phyloP scores from a whole-genome alignment of 1,284 basidiomycete species.

The Mycena citricolor region DNA sequence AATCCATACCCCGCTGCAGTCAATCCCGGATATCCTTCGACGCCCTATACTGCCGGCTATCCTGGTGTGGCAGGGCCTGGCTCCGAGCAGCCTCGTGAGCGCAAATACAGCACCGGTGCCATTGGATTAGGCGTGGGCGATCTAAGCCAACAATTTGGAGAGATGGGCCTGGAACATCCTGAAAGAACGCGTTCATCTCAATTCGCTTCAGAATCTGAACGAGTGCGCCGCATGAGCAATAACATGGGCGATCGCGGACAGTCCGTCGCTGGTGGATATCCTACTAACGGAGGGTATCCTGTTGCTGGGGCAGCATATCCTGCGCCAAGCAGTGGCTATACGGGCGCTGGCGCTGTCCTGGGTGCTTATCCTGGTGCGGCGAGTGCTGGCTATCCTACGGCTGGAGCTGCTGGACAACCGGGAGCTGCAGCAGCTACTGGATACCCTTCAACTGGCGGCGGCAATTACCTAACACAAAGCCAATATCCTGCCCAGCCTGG shows the following conservation, averaged over 20 bases:
- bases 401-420: no score
- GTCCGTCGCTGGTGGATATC: slow-evolving; percentile 20
- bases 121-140: slow-evolving; percentile 32
- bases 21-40: slow-evolving; percentile 21
- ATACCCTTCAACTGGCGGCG: no score
- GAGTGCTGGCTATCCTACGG: slow-evolving; percentile 28
- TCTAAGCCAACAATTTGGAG: slow-evolving; percentile 39
- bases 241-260: slow-evolving; percentile 32
- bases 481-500: no score
- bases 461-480: no score
- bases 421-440: no score
- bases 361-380: slow-evolving; percentile 7
- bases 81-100: slow-evolving; percentile 23
- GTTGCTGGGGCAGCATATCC: no score
- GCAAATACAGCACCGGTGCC: slow-evolving; percentile 26
- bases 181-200: slow-evolving; percentile 12
- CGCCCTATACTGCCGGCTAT: slow-evolving; percentile 22
- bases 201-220: slow-evolving; percentile 25
- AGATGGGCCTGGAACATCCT: slow-evolving; percentile 37
- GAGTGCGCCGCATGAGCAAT: slow-evolving; percentile 34
- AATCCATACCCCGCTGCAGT: slow-evolving; percentile 22
- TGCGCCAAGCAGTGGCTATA: no score
- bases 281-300: slow-evolving; percentile 25
- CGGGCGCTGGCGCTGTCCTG: no score
- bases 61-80: slow-evolving; percentile 8